Evolutionary conservation across 2,329 filamentous ascomycete species (phyloP).

Genomic region (Aspergillus sclerotialis): DNA sequence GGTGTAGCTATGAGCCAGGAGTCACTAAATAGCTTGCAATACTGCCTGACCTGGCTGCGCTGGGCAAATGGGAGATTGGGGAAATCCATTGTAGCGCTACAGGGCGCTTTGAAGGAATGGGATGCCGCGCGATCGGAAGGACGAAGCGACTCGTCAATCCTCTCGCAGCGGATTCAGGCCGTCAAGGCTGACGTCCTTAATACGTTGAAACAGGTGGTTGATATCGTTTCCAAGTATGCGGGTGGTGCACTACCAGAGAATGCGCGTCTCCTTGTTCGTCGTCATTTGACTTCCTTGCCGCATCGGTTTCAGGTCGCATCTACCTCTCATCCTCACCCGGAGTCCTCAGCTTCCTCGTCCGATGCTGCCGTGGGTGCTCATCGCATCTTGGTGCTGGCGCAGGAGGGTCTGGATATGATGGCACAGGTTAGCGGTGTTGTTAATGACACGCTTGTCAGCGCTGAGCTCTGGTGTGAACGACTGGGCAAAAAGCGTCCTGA

Average conservation of each 20-base stretch:
- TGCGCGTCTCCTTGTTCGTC: conserved; percentile 71
- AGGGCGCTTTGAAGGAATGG: conserved; percentile 71
- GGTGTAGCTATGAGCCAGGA: conserved; percentile 88
- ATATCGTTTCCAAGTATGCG: conserved; percentile 80
- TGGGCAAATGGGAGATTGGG: conserved; percentile 78
- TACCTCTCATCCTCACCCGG: conserved; percentile 35
- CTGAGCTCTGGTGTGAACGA: conserved; percentile 83
- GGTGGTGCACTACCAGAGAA: conserved; percentile 90
- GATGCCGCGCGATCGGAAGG: conserved; percentile 47
- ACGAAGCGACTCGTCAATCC: conserved; percentile 16
- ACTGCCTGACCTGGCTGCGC: conserved; percentile 72
- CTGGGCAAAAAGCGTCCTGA: conserved; percentile 50
- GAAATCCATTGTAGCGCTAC: conserved; percentile 66
- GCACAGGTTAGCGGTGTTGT: conserved; percentile 80
- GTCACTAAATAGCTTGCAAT: conserved; percentile 74
- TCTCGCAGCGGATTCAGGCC: conserved; percentile 54
- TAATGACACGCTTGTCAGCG: conserved; percentile 81
- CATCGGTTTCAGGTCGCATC: conserved; percentile 72
- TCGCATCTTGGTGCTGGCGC: conserved; percentile 75
- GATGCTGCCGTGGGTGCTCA: conserved; percentile 57
- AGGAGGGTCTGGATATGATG: conserved; percentile 92
- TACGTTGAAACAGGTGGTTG: conserved; percentile 72
- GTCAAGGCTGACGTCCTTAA: conserved; percentile 67
- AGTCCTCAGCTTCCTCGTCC: conserved; percentile 25
- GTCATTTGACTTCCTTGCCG: conserved; percentile 77